phyloP scores from a whole-genome alignment of 129 eudicot species.

The Kitagawia praeruptora region DNA sequence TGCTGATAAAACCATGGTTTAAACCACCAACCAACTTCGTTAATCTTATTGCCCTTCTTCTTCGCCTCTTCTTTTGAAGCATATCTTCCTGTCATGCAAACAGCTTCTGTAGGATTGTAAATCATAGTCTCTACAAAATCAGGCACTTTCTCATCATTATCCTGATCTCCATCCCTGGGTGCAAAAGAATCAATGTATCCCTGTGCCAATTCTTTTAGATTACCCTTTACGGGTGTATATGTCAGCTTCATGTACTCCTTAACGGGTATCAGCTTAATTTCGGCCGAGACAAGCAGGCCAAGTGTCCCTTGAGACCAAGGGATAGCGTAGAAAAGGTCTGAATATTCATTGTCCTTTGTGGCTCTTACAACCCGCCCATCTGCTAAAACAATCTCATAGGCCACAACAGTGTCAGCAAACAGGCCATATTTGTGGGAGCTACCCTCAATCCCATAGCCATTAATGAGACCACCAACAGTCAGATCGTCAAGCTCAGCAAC shows the following conservation, averaged over 20 bases:
- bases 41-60: conserved; percentile 67
- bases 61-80: conserved; percentile 77
- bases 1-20: conserved; percentile 96
- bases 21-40: conserved; percentile 85
- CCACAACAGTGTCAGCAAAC: conserved; percentile 96
- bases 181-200: conserved; percentile 84
- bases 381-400: conserved; percentile 85
- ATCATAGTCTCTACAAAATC: conserved; percentile 91
- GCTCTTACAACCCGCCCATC: conserved; percentile 78
- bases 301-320: conserved; percentile 99
- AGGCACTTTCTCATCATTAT: conserved; percentile 70
- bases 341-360: conserved; percentile 84
- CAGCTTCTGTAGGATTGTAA: conserved; percentile 71
- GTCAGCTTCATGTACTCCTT: conserved; percentile 93
- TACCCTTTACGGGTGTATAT: conserved; percentile 76
- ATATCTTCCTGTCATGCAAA: conserved; percentile 65
- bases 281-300: conserved; percentile 89
- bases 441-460: conserved; percentile 95
- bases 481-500: conserved; percentile 98
- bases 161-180: conserved; percentile 75
- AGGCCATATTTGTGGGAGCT: conserved; percentile 96
- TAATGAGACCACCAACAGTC: conserved; percentile 97
- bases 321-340: conserved; percentile 89
- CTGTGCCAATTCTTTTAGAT: conserved; percentile 69
- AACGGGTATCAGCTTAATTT: conserved; percentile 85